Conservation (phyloP, 108 stramenopile genomes). For the Thalassiosira profunda region DNA sequence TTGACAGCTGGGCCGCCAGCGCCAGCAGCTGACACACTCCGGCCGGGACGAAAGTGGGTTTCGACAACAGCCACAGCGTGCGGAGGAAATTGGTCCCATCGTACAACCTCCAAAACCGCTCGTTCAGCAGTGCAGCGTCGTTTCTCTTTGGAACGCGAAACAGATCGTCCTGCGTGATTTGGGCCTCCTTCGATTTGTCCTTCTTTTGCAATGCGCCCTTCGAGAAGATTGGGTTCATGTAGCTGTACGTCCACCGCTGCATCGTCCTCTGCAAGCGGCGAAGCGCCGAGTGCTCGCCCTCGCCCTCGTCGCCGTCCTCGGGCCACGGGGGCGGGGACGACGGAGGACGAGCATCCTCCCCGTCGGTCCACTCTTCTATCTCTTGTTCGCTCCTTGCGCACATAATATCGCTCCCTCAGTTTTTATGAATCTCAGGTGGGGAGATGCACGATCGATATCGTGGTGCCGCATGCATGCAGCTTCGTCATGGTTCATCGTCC, state of each 20-base stretch:
- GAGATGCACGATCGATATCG: too few relatives aligned
- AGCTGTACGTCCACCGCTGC: slow-evolving; percentile 56
- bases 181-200: slow-evolving; percentile 17
- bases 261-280: not conserved
- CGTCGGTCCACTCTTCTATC: not conserved
- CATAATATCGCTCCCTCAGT: too few relatives aligned
- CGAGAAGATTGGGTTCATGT: slow-evolving; percentile 53
- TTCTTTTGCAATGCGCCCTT: slow-evolving; percentile 29
- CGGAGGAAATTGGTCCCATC: slow-evolving; percentile 13
- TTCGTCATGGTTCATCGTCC: too few relatives aligned
- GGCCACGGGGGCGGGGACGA: slow-evolving; percentile 17
- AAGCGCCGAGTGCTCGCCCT: not conserved
- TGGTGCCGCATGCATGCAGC: too few relatives aligned
- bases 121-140: slow-evolving; percentile 9
- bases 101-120: slow-evolving; percentile 18
- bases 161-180: slow-evolving; percentile 53
- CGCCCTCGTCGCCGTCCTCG: slow-evolving; percentile 6
- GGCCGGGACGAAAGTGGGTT: slow-evolving; percentile 60
- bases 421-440: too few relatives aligned
- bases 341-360: not conserved
- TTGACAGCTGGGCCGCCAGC: slow-evolving; percentile 57
- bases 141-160: slow-evolving; percentile 20
- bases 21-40: slow-evolving; percentile 74
- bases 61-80: slow-evolving; percentile 61
- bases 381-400: too few relatives aligned